Evolutionary conservation across 306 rosid species (phyloP), one percentile per base, ranked within the genome.

Genomic region (Prunus mume): DNA sequence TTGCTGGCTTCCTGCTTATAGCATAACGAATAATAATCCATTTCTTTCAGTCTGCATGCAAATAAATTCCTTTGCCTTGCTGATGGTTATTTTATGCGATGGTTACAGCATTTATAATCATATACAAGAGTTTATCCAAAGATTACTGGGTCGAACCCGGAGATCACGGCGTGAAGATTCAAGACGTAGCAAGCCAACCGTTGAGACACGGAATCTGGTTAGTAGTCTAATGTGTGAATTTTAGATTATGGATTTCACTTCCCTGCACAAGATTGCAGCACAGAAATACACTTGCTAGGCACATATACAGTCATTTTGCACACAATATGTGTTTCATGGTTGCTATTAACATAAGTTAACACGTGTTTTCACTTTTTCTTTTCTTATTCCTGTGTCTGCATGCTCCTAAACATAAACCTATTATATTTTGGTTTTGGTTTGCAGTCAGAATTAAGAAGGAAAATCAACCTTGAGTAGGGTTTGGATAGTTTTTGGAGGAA

Each of bases 91-190:
- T 41, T 46, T 71, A 58, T 81, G 68, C 80, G 71, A 70, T 61
- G 72, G 65, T n/a, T n/a, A 78, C 96, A 95, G 99, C 93, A 95
- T 95, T 73, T 95, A 95, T 80, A 90, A 95, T 85, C 92, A 89
- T 80, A 9, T 88, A 54, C 93, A 83, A 58, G 90, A 89, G 72
- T 88, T 90, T 73, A 34, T 87, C 68, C 77, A 8, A 76, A 82
- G 89, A 87, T 79, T 86, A 69, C 83, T 68, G 69, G 80, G 82
- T 34, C 82, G 5, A 63, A 72, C 90, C 17, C 80, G 68, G 81
- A 82, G 88, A 80, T 84, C 88, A 45, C 76, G 71, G 52, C 79
- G 13, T 56, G 77, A 60, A 41, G 88, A 80, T 74, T 69, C 69
- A 34, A 18, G 49, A 19, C 9, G 49, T 65, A 32, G 6, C 34